Evolutionary conservation across 805 yeast species (phyloP).

Genomic region (Yamadazyma olivae): DNA sequence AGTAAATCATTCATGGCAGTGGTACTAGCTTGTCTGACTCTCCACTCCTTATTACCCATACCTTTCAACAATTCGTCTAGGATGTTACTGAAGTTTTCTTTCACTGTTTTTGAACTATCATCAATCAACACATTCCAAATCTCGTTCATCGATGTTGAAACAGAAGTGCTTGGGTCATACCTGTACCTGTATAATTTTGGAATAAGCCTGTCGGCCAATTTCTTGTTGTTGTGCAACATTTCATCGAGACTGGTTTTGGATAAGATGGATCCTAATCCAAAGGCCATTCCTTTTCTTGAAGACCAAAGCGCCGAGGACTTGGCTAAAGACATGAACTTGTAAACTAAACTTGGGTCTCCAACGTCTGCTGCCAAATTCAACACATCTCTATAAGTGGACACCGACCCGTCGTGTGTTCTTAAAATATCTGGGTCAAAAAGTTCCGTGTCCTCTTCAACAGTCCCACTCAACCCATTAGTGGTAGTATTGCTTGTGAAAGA

Average conservation of each 20-base stretch:
- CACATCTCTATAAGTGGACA: constrained; percentile 89
- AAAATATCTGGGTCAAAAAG: constrained; percentile 80
- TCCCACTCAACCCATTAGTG: constrained; percentile 52
- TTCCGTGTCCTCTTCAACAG: constrained; percentile 75
- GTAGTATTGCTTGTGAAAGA: constrained; percentile 69
- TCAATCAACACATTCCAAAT: constrained; percentile 79
- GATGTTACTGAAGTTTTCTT: constrained; percentile 54
- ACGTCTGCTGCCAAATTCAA: constrained; percentile 87
- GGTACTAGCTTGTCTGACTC: constrained; percentile 86
- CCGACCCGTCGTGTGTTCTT: constrained; percentile 78
- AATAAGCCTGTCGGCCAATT: constrained; percentile 57
- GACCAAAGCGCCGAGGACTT: constrained; percentile 88
- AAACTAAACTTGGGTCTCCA: constrained; percentile 92
- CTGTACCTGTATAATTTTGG: constrained; percentile 83
- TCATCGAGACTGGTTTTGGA: constrained; percentile 73
- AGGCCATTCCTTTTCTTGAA: constrained; percentile 90
- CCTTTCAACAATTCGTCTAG: constrained; percentile 60
- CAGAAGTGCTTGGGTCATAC: constrained; percentile 78
- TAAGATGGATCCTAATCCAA: constrained; percentile 82
- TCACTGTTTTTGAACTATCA: constrained; percentile 52
- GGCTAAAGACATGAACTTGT: constrained; percentile 90
- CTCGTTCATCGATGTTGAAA: constrained; percentile 78
- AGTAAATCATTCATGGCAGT: constrained; percentile 68
- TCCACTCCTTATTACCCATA: constrained; percentile 86
- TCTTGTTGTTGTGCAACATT: constrained; percentile 51